phyloP scores from a whole-genome alignment of 345 rosid species.

The Limnanthes douglasii region DNA sequence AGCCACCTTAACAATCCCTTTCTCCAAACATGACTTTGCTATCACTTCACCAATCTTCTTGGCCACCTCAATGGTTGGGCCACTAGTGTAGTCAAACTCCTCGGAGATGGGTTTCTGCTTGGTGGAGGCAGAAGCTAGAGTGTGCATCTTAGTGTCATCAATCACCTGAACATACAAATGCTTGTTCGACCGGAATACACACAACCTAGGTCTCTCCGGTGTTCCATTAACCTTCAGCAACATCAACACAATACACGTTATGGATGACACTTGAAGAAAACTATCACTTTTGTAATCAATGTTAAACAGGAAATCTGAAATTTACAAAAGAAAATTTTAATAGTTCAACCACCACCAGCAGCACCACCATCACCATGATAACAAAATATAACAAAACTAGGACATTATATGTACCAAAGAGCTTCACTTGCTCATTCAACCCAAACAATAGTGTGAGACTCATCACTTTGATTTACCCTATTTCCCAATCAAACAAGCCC shows the following conservation, averaged over 20 bases:
- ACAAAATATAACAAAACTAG: neutral
- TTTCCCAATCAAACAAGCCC: neutral
- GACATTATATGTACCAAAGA: neutral
- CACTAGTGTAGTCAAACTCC: slow-evolving; percentile 42
- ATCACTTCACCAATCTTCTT: slow-evolving; percentile 71
- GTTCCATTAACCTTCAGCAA: slow-evolving; percentile 51
- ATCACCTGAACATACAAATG: slow-evolving; percentile 87
- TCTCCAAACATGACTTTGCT: slow-evolving; percentile 78
- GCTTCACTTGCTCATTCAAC: neutral
- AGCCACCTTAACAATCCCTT: slow-evolving; percentile 79
- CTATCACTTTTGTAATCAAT: neutral
- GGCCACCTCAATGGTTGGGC: slow-evolving; percentile 85
- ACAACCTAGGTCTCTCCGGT: slow-evolving; percentile 71
- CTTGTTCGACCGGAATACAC: slow-evolving; percentile 83
- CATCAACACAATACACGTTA: neutral
- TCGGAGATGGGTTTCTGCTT: slow-evolving; percentile 58
- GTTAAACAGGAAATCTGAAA: neutral
- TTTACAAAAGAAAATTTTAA: neutral
- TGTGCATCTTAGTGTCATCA: slow-evolving; percentile 97
- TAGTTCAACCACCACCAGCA: neutral
- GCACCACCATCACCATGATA: too few relatives aligned
- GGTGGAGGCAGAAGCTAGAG: slow-evolving; percentile 83
- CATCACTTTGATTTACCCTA: neutral
- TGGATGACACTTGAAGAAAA: neutral
- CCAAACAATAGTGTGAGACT: neutral